Evolutionary conservation across 2,329 filamentous ascomycete species (phyloP).

Genomic region (Calonectria pauciramosa): DNA sequence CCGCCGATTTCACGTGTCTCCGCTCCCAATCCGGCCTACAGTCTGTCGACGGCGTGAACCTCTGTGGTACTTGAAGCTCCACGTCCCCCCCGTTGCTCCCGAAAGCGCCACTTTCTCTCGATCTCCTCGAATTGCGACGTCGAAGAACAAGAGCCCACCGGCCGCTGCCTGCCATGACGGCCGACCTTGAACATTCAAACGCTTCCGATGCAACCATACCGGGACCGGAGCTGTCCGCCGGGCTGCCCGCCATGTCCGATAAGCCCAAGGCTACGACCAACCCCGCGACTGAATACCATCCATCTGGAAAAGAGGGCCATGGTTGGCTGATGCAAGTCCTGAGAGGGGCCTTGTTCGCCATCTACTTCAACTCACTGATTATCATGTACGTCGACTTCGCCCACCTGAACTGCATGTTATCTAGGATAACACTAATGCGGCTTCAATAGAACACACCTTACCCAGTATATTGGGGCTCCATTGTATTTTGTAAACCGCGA

Average conservation of each 20-base stretch:
- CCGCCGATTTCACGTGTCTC: slow-evolving; percentile 20
- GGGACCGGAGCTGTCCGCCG: slow-evolving; percentile 47
- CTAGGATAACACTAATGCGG: slow-evolving; percentile 24
- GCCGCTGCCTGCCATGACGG: slow-evolving; percentile 41
- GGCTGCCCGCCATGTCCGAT: slow-evolving; percentile 40
- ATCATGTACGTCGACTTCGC: slow-evolving; percentile 59
- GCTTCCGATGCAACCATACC: slow-evolving; percentile 45
- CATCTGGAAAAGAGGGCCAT: slow-evolving; percentile 69
- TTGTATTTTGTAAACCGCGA: slow-evolving; percentile 83
- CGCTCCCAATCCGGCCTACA: background rate
- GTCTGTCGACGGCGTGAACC: background rate
- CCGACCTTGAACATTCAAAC: slow-evolving; percentile 36
- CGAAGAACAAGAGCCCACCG: background rate
- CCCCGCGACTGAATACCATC: slow-evolving; percentile 55
- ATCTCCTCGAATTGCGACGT: slow-evolving; percentile 7
- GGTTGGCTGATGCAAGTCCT: slow-evolving; percentile 63
- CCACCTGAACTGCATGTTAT: background rate
- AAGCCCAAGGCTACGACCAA: slow-evolving; percentile 26
- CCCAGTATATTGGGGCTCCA: slow-evolving; percentile 82
- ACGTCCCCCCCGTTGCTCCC: background rate
- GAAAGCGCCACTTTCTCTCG: background rate
- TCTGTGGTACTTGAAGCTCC: slow-evolving; percentile 16
- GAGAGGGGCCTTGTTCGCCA: slow-evolving; percentile 63
- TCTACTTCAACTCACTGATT: slow-evolving; percentile 67
- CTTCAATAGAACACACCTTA: slow-evolving; percentile 70